These are phyloP conservation scores for Huntiella omanensis DNA, from an alignment of 2,329 filamentous ascomycete species.

Conservation along the genomic window DNA sequence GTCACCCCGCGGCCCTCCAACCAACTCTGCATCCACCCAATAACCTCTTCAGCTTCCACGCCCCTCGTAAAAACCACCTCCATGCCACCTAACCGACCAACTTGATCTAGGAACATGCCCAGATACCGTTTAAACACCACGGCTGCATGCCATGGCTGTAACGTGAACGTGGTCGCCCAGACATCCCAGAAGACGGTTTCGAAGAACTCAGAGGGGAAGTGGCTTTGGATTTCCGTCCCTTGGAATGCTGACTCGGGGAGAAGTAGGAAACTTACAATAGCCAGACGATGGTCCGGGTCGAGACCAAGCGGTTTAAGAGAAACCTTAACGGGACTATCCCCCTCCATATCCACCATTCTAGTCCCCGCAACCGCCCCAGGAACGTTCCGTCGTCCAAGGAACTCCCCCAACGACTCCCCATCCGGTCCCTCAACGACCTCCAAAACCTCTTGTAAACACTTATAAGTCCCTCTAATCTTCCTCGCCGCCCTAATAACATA, in stretches of 20 bases:
- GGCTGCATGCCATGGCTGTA: constrained; percentile 20
- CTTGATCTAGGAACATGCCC: constrained; percentile 17
- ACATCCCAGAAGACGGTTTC: constrained; percentile 21
- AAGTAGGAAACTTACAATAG: constrained; percentile 18
- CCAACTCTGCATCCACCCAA: constrained; percentile 17
- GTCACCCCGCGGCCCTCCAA: constrained; percentile 17
- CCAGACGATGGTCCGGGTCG: constrained; percentile 7
- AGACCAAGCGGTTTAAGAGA: constrained; percentile 8
- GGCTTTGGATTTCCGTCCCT: constrained; percentile 15
- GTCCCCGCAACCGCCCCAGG: not conserved
- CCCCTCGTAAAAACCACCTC: constrained; percentile 16
- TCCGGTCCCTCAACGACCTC: constrained; percentile 8
- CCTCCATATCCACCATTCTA: constrained; percentile 2
- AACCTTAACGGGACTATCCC: constrained; percentile 6
- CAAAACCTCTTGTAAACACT: constrained; percentile 17
- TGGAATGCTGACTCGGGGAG: constrained; percentile 15
- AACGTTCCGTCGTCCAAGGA: constrained; percentile 1
- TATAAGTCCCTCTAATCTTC: constrained; percentile 18
- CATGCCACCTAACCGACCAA: constrained; percentile 18
- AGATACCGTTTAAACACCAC: constrained; percentile 20
- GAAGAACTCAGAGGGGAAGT: constrained; percentile 16
- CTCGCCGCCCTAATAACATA: constrained; percentile 20
- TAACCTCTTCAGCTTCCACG: constrained; percentile 20
- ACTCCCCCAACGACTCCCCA: not conserved
- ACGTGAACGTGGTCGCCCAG: constrained; percentile 20